Percentiles rank a stretch among this genome's conserved stretches.
Evolutionary conservation across 208 protist species (phyloP).

Genomic region (Polymyxa betae): DNA sequence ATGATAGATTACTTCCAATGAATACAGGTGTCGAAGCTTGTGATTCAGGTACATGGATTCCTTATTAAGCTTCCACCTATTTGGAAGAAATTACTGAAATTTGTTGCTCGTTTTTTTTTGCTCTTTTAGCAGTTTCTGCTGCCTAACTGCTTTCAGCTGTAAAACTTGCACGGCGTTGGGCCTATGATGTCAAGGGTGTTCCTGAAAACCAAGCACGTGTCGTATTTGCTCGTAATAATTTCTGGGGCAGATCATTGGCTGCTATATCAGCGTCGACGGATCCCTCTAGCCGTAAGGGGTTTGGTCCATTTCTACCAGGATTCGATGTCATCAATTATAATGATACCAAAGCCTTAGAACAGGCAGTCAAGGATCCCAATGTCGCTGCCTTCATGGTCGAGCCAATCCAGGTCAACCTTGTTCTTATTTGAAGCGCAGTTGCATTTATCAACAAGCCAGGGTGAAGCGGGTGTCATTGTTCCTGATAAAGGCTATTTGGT

Average conservation of each 20-base stretch:
- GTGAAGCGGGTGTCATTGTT: slow-evolving; percentile 85
- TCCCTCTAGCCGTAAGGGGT: slow-evolving; percentile 72
- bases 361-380: slow-evolving; percentile 64
- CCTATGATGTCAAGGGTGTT: slow-evolving; percentile 81
- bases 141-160: slow-evolving; percentile 66
- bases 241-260: slow-evolving; percentile 84
- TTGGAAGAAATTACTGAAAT: no score
- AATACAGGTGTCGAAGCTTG: slow-evolving; percentile 86
- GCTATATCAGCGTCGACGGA: slow-evolving; percentile 80
- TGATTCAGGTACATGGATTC: slow-evolving; percentile 78
- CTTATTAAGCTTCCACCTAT: no score
- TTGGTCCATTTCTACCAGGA: slow-evolving; percentile 81
- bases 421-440: slow-evolving; percentile 10
- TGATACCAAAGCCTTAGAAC: slow-evolving; percentile 73
- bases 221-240: slow-evolving; percentile 72
- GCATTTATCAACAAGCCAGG: slow-evolving; percentile 54
- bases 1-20: slow-evolving; percentile 85
- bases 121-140: background rate
- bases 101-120: no score
- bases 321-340: slow-evolving; percentile 79
- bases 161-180: slow-evolving; percentile 87
- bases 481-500: slow-evolving; percentile 79
- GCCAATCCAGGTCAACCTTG: slow-evolving; percentile 83
- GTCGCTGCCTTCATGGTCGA: slow-evolving; percentile 83
- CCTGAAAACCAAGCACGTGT: slow-evolving; percentile 72